Conservation (phyloP, 441 rosid genomes). For the Euphorbia corollata region DNA sequence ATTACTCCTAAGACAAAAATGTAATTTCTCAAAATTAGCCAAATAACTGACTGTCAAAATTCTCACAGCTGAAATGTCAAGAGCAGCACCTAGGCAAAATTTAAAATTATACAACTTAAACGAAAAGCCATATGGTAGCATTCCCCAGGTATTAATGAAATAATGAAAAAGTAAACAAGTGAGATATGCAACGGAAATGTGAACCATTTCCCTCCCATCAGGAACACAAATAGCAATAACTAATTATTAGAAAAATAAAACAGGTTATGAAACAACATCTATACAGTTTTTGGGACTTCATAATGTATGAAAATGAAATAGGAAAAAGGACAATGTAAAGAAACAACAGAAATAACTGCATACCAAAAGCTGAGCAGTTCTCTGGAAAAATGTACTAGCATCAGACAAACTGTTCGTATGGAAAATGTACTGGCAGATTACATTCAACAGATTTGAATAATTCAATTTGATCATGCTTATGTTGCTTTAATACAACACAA, state of each 20-base stretch:
- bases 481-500: constrained; percentile 7
- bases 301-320: neutral
- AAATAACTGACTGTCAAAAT: neutral
- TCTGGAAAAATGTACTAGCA: neutral
- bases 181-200: neutral
- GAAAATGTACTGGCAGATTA: no score
- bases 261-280: neutral
- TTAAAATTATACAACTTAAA: neutral
- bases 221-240: neutral
- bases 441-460: neutral
- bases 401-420: neutral
- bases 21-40: neutral
- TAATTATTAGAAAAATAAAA: neutral
- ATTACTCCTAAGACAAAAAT: neutral
- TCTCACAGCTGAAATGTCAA: neutral
- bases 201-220: neutral
- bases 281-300: neutral
- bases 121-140: neutral
- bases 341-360: neutral
- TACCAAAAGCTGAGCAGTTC: neutral
- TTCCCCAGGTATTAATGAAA: neutral
- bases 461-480: neutral
- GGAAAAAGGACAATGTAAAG: neutral
- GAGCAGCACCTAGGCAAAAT: neutral
- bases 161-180: neutral